Percentiles rank a stretch among this genome's conserved stretches.
Conservation (phyloP, 2,329 filamentous ascomycete genomes). For the Ceratocystis papillata region DNA sequence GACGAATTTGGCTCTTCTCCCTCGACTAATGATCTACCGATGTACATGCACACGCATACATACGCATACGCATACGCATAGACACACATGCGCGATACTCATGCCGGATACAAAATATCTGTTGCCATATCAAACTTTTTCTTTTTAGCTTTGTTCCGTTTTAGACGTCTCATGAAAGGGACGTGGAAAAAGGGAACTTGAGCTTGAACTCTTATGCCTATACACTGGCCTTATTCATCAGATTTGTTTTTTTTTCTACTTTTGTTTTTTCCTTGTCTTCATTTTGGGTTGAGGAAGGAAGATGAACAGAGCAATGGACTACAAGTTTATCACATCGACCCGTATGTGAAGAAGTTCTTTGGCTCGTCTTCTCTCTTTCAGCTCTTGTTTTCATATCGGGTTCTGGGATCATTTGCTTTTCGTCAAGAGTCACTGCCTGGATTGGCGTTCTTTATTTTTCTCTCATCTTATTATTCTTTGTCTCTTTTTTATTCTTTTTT, state of each 20-base stretch:
- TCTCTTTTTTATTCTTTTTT: background rate
- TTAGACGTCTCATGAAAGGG: background rate
- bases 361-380: background rate
- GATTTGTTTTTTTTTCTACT: background rate
- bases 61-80: slow-evolving; percentile 7
- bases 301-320: background rate
- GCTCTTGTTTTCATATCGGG: slow-evolving; percentile 6
- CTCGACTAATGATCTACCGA: slow-evolving; percentile 1
- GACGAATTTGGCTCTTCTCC: background rate
- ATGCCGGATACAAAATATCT: background rate
- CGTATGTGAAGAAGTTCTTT: background rate
- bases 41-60: slow-evolving; percentile 6
- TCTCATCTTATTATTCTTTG: background rate
- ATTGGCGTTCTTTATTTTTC: background rate
- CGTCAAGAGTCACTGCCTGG: background rate
- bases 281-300: background rate
- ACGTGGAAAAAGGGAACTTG: background rate
- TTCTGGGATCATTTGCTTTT: slow-evolving; percentile 5
- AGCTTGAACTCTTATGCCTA: background rate
- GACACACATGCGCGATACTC: background rate
- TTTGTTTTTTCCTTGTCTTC: background rate
- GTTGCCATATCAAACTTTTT: background rate
- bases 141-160: background rate
- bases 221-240: background rate
- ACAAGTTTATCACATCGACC: background rate